Base-by-base conservation (phyloP, 2,329 filamentous ascomycete species). In the Dactylonectria macrodidyma region DNA sequence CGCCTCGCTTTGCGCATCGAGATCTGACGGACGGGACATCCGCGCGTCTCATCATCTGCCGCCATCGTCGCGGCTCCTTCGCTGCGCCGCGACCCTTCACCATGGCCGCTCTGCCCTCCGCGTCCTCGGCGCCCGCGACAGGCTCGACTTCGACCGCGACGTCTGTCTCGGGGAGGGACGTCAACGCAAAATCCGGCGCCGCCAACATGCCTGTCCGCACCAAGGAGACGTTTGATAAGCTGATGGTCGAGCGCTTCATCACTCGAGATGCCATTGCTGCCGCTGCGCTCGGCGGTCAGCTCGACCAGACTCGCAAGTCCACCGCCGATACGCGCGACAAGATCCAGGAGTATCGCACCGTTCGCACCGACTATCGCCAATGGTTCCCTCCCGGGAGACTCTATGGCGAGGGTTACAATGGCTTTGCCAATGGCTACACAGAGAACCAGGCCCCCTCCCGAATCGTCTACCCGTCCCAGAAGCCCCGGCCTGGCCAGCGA, bases 401-500 rank as follows among this genome's bases (percentile, higher is more conserved):
- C 68, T 94, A 86, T 82, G 92, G 86, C 81, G 89, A 86, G 74
- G 96, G 96, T 62, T 99, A 97, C 79, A 91, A 89, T 78, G 95
- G 95, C 51, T 97, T 92, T 78, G 95, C 93, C 72, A 98, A 98
- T 84, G 92, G 93, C 68, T 87, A 90, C 75, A 98, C 95, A 34
- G 94, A 95, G 76, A 85, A 85, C 67, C 86, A 91, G 65, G 87
- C 87, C 54, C 91, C 89, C 57, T 87, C 92, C 51, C 88, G 89
- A 70, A 85, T 98, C 67, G 81, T 97, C 51, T 98, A 98, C 82
- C 95, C 95, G 24, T 84, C 85, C 46, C 89, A 93, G 73, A 92
- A 94, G 78, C 90, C 90, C 70, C 90, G 93, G 62, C 91, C 93
- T 1, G 95, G 94, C 44, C 92, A 92, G 74, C 90, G 93, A 73